These are phyloP conservation scores for Neofusicoccum sp. DNA, from an alignment of 2,329 filamentous ascomycete species.

Conservation along the genomic window DNA sequence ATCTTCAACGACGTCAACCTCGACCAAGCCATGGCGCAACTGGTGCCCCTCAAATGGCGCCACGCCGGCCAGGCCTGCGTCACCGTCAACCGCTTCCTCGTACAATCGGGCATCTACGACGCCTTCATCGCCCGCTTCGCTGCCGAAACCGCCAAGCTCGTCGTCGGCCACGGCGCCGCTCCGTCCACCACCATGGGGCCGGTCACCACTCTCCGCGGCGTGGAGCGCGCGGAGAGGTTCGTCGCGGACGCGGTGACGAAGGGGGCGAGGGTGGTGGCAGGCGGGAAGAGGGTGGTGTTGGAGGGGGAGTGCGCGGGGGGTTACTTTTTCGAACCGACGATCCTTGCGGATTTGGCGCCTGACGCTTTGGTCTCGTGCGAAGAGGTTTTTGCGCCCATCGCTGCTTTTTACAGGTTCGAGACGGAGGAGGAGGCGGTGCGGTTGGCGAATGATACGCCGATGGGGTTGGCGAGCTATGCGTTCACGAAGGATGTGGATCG, in stretches of 20 bases:
- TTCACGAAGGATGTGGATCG: conserved; percentile 71
- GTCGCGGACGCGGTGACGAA: conserved; percentile 65
- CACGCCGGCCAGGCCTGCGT: conserved; percentile 68
- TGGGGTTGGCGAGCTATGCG: conserved; percentile 68
- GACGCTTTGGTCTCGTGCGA: conserved; percentile 62
- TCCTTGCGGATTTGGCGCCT: conserved; percentile 61
- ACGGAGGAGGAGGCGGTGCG: conserved; percentile 66
- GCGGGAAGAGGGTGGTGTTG: conserved; percentile 54
- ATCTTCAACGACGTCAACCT: conserved; percentile 67
- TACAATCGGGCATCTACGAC: conserved; percentile 65
- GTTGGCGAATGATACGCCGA: conserved; percentile 62
- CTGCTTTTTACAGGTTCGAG: conserved; percentile 66
- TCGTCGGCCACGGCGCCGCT: conserved; percentile 63
- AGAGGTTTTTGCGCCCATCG: conserved; percentile 68
- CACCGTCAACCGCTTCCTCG: conserved; percentile 66
- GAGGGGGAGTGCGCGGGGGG: conserved; percentile 41
- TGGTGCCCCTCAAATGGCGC: conserved; percentile 56
- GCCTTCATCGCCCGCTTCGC: conserved; percentile 59
- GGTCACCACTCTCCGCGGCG: conserved; percentile 57
- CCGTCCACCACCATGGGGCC: conserved; percentile 63
- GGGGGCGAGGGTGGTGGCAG: conserved; percentile 65
- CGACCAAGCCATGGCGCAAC: conserved; percentile 53
- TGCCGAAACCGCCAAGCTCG: conserved; percentile 54
- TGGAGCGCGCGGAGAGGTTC: conserved; percentile 61
- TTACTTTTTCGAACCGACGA: conserved; percentile 72